Conservation (phyloP, 2,329 filamentous ascomycete species). For the Fusarium longipes region DNA sequence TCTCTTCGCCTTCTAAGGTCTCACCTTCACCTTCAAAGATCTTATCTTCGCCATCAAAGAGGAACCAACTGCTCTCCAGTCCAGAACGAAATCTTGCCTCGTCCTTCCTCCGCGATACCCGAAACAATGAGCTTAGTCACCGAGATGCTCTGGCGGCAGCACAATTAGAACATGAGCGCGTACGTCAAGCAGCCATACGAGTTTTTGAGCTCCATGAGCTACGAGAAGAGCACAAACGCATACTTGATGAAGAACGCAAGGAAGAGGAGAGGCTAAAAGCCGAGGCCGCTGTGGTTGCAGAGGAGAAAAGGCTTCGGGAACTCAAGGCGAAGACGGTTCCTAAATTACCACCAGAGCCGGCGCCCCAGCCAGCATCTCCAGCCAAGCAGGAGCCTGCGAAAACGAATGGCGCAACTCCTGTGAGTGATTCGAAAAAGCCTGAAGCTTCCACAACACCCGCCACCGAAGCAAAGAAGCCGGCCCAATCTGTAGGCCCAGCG, state of each 20-base stretch:
- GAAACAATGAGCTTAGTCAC: conserved; percentile 72
- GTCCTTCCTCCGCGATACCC: conserved; percentile 70
- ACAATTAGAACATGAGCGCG: conserved; percentile 72
- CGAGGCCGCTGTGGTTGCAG: conserved; percentile 59
- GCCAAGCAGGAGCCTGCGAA: conserved; percentile 38
- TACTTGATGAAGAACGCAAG: conserved; percentile 58
- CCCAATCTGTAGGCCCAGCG: conserved; percentile 13
- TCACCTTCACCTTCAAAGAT: conserved; percentile 57
- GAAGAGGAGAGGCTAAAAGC: conserved; percentile 59
- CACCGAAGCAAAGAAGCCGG: conserved; percentile 37
- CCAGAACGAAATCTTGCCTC: conserved; percentile 63
- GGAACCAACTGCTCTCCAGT: conserved; percentile 55
- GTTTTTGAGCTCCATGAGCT: conserved; percentile 61
- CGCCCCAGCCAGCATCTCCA: conserved; percentile 41
- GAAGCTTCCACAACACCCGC: conserved; percentile 36
- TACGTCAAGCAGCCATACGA: conserved; percentile 64
- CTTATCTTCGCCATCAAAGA: conserved; percentile 56
- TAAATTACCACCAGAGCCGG: conserved; percentile 54
- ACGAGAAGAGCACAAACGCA: conserved; percentile 57
- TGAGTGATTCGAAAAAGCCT: conserved; percentile 35
- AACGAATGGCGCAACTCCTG: conserved; percentile 39
- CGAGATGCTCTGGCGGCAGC: conserved; percentile 74
- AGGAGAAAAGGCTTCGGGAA: conserved; percentile 61
- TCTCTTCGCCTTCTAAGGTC: conserved; percentile 53
- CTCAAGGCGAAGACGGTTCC: conserved; percentile 59